These are phyloP conservation scores for Leucocoprinus leucothites DNA, from an alignment of 768 basidiomycete species.

Conservation along the genomic window DNA sequence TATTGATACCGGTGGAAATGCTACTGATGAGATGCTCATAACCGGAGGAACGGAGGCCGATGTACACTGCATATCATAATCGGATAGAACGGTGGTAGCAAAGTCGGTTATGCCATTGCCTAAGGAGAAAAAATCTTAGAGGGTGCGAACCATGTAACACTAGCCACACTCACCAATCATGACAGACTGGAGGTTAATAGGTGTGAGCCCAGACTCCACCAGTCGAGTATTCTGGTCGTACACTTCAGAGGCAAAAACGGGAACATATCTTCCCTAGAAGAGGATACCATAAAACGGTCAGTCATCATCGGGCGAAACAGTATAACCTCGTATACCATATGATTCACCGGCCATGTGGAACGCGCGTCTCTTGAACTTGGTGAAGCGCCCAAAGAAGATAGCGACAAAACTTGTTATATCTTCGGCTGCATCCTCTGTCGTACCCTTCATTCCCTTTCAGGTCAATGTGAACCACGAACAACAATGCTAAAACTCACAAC, in stretches of 20 bases:
- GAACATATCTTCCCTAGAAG: constrained; percentile 62
- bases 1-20: constrained; percentile 18
- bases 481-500: constrained; percentile 36
- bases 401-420: constrained; percentile 70
- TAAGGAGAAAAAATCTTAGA: constrained; percentile 12
- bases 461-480: neutral
- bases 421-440: constrained; percentile 62
- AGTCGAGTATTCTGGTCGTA: constrained; percentile 67
- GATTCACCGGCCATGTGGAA: constrained; percentile 76
- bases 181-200: constrained; percentile 67
- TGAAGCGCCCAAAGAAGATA: constrained; percentile 75
- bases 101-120: constrained; percentile 67
- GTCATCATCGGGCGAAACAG: neutral
- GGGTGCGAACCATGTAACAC: neutral
- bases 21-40: constrained; percentile 42
- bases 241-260: constrained; percentile 73
- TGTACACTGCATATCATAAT: constrained; percentile 54
- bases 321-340: constrained; percentile 55
- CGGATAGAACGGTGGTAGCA: constrained; percentile 37
- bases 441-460: constrained; percentile 34
- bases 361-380: constrained; percentile 60
- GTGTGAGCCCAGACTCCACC: constrained; percentile 47
- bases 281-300: neutral
- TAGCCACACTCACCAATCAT: constrained; percentile 52
- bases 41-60: constrained; percentile 45